Percentiles rank a stretch among this genome's conserved stretches.
Evolutionary conservation across 148 eudicot genomes (phyloP).

Genomic region (Silene latifolia): DNA sequence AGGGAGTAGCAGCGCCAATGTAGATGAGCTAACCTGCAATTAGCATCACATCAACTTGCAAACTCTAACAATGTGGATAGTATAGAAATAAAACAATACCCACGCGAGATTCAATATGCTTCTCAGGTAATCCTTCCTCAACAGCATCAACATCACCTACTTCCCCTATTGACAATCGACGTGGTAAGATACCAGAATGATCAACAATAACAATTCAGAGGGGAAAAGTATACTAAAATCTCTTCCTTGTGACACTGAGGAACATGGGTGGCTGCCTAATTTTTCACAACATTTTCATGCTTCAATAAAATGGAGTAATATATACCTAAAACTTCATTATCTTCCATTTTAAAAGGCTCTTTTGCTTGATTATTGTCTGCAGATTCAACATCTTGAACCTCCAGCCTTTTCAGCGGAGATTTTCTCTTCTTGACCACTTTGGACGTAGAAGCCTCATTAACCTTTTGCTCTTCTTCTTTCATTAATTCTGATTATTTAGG

Average conservation of each 20-base stretch:
- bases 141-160: conserved; percentile 33
- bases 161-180: conserved; percentile 28
- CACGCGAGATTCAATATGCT: conserved; percentile 56
- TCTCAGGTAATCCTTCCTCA: conserved; percentile 50
- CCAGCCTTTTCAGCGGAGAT: conserved; percentile 45
- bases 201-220: background rate
- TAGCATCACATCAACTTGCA: conserved; percentile 10
- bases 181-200: background rate
- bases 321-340: conserved; percentile 6
- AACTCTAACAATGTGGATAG: background rate
- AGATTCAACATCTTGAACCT: conserved; percentile 33
- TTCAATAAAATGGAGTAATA: background rate
- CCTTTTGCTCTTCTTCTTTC: conserved; percentile 19
- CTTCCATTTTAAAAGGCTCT: conserved; percentile 29
- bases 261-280: background rate
- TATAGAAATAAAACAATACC: conserved; percentile 31
- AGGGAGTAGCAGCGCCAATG: conserved; percentile 70
- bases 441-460: conserved; percentile 22
- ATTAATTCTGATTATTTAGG: conserved; percentile 16
- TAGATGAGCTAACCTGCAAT: conserved; percentile 71
- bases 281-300: conserved; percentile 1
- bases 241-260: background rate
- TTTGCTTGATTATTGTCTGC: conserved; percentile 32
- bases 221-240: background rate
- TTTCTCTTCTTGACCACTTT: conserved; percentile 34